These are phyloP conservation scores for Pseudogymnoascus sp. DNA, from an alignment of 2,329 filamentous ascomycete genomes.

Conservation along the genomic window DNA sequence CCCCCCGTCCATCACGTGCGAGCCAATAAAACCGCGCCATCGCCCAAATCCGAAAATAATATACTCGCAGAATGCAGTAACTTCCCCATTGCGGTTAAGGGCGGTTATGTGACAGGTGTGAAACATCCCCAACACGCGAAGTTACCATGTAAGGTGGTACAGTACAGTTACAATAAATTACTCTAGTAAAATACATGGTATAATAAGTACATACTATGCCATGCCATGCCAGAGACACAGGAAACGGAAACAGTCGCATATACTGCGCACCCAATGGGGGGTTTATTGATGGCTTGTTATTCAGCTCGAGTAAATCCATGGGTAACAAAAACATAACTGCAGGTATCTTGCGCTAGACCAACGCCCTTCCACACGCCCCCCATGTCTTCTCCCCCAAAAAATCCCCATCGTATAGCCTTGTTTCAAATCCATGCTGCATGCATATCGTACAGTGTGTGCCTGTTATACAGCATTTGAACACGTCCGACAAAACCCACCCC, in stretches of 20 bases:
- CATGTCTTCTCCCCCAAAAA: background rate
- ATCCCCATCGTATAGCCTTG: background rate
- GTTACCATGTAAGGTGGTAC: background rate
- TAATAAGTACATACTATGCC: no score
- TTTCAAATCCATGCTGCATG: slow-evolving; percentile 7
- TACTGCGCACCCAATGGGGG: background rate
- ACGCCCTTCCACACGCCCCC: background rate
- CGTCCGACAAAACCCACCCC: background rate
- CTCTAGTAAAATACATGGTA: no score
- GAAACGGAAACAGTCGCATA: slow-evolving; percentile 3
- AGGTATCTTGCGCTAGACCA: slow-evolving; percentile 1
- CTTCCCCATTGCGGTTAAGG: background rate
- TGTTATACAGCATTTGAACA: slow-evolving; percentile 5
- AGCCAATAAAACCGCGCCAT: background rate
- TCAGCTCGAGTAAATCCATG: background rate
- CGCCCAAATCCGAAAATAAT: background rate
- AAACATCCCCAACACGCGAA: background rate
- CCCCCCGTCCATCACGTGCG: background rate
- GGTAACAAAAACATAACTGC: background rate
- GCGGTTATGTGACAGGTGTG: background rate
- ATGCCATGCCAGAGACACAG: background rate
- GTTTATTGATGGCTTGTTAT: background rate
- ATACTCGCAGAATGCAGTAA: background rate
- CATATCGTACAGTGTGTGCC: background rate
- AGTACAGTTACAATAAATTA: no score